These are phyloP conservation scores for Mallotus japonicus DNA, from an alignment of 441 rosid genomes.

Conservation along the genomic window DNA sequence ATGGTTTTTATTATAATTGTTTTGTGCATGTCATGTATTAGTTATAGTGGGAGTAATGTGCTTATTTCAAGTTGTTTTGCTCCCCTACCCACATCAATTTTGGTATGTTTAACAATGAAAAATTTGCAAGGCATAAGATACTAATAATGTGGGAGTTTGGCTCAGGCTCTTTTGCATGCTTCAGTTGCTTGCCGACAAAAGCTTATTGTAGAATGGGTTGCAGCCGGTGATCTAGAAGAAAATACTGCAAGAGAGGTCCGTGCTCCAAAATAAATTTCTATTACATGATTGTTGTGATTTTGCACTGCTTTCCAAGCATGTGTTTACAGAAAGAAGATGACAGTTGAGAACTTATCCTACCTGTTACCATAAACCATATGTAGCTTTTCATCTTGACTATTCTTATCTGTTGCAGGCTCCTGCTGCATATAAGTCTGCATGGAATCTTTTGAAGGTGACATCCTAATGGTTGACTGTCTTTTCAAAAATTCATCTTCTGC, in stretches of 20 bases:
- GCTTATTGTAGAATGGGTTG: conserved; percentile 73
- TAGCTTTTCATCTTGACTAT: conserved; percentile 13
- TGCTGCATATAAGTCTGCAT: conserved; percentile 31
- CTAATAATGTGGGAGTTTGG: conserved; percentile 16
- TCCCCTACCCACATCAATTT: background rate
- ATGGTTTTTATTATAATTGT: background rate
- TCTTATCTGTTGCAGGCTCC: conserved; percentile 27
- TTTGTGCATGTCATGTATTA: background rate
- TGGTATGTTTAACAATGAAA: background rate
- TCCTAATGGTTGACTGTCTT: background rate
- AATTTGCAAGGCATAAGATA: conserved; percentile 9
- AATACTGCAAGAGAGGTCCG: conserved; percentile 47
- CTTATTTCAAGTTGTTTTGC: background rate
- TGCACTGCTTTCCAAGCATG: background rate
- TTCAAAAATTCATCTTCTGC: conserved; percentile 5
- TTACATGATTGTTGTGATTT: background rate
- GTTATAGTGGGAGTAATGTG: background rate
- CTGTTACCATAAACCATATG: background rate
- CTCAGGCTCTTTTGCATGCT: conserved; percentile 84
- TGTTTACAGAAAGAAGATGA: background rate
- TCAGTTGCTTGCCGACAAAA: conserved; percentile 61
- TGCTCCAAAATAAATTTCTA: background rate
- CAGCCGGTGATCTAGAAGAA: conserved; percentile 81
- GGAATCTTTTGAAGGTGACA: conserved; percentile 42
- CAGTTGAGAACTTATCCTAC: background rate